Percentiles rank a stretch among this genome's conserved stretches.
Evolutionary conservation across 2,329 filamentous ascomycete genomes (phyloP).

Genomic region (Clarireedia monteithiana): DNA sequence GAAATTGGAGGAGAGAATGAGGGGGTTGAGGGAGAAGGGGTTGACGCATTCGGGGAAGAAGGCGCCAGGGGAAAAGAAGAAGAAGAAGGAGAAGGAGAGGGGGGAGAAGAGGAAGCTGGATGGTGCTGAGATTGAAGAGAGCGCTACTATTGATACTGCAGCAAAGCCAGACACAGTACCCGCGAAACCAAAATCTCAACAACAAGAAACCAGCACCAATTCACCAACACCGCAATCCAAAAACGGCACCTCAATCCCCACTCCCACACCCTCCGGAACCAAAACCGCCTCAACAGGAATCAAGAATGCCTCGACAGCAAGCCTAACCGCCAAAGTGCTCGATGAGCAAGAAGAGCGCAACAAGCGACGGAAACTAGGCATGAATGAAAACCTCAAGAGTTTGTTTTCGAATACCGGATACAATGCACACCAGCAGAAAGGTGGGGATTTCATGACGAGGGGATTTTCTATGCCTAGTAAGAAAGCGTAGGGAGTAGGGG

Average conservation of each 20-base stretch:
- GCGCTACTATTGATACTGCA: constrained; percentile 20
- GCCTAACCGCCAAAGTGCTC: constrained; percentile 76
- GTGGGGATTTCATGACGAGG: constrained; percentile 49
- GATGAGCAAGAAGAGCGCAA: constrained; percentile 79
- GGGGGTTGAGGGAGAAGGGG: constrained; percentile 61
- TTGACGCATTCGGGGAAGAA: constrained; percentile 88
- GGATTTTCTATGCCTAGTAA: constrained; percentile 43
- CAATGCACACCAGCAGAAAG: constrained; percentile 33
- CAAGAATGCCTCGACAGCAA: constrained; percentile 81
- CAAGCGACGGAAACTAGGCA: constrained; percentile 63
- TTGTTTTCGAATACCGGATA: constrained; percentile 41
- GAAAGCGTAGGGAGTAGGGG: constrained; percentile 15
- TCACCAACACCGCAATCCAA: constrained; percentile 16
- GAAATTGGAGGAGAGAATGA: constrained; percentile 55
- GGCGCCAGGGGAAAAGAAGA: constrained; percentile 61
- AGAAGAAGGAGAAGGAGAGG: constrained; percentile 51
- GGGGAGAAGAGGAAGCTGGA: constrained; percentile 9
- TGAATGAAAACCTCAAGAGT: constrained; percentile 47
- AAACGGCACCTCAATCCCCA: constrained; percentile 30
- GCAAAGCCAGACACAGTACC: background rate
- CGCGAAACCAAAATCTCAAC: constrained; percentile 17
- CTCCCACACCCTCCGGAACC: background rate
- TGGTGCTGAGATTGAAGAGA: constrained; percentile 10
- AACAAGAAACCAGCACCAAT: constrained; percentile 19
- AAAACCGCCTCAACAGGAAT: constrained; percentile 44